phyloP scores from a whole-genome alignment of 352 stramenopile genomes.

The Phytophthora foliorum region DNA sequence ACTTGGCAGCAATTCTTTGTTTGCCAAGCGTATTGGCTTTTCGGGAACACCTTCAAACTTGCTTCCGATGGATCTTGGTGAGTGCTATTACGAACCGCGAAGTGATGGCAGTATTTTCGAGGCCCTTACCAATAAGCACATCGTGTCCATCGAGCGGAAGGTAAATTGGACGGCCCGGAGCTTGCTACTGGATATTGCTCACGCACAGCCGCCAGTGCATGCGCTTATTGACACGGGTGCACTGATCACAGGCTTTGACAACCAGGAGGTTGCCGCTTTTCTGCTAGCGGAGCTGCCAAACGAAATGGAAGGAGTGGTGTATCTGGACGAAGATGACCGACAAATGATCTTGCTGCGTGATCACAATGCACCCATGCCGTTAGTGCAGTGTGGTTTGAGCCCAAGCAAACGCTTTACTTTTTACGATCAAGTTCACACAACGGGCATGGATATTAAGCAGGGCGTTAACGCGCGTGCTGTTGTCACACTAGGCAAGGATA shows the following conservation, averaged over 20 bases:
- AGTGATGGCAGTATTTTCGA: constrained; percentile 99
- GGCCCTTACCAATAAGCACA: constrained; percentile 94
- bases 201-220: constrained; percentile 78
- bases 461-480: constrained; percentile 89
- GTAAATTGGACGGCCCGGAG: constrained; percentile 82
- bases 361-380: constrained; percentile 94
- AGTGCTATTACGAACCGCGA: constrained; percentile 98
- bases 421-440: constrained; percentile 96
- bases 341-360: constrained; percentile 95
- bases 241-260: constrained; percentile 92
- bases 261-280: constrained; percentile 89
- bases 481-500: constrained; percentile 96
- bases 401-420: constrained; percentile 93
- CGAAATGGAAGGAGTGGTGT: constrained; percentile 93
- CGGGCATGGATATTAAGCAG: constrained; percentile 95
- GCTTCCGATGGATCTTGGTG: constrained; percentile 98
- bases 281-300: constrained; percentile 79
- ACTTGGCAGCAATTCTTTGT: constrained; percentile 98
- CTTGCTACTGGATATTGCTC: constrained; percentile 84
- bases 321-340: constrained; percentile 89
- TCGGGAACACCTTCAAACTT: constrained; percentile 99
- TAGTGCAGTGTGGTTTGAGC: constrained; percentile 91
- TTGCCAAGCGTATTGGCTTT: constrained; percentile 98
- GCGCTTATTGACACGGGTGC: constrained; percentile 93
- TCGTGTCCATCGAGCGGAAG: constrained; percentile 90